phyloP scores from a whole-genome alignment of 2,329 filamentous ascomycete genomes.

The Clarireedia monteithiana region DNA sequence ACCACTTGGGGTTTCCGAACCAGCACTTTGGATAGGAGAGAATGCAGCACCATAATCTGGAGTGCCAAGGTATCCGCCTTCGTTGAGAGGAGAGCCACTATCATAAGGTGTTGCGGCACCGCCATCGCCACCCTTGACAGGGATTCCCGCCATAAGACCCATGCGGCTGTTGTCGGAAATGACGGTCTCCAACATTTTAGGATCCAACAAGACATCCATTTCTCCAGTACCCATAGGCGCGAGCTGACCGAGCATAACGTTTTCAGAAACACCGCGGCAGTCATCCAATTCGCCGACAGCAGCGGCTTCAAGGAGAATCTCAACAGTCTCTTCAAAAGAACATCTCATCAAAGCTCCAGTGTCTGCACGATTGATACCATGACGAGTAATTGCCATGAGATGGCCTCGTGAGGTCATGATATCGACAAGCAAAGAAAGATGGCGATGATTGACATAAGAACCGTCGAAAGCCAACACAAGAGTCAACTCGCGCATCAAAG shows the following conservation, averaged over 20 bases:
- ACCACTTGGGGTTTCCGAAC: constrained; percentile 62
- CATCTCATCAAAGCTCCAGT: constrained; percentile 98
- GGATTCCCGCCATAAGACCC: constrained; percentile 73
- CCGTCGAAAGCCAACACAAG: constrained; percentile 95
- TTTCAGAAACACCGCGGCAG: constrained; percentile 96
- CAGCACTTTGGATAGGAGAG: constrained; percentile 69
- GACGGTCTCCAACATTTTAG: constrained; percentile 90
- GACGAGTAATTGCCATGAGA: constrained; percentile 92
- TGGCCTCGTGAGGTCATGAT: constrained; percentile 95
- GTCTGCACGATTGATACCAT: constrained; percentile 96
- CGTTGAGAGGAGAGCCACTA: constrained; percentile 69
- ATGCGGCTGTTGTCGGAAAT: constrained; percentile 86
- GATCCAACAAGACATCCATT: constrained; percentile 88
- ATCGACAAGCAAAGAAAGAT: constrained; percentile 89
- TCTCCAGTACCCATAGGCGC: constrained; percentile 96
- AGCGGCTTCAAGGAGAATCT: constrained; percentile 93
- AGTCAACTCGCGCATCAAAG: constrained; percentile 80
- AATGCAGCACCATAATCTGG: constrained; percentile 54
- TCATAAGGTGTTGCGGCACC: constrained; percentile 95
- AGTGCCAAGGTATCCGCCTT: constrained; percentile 59
- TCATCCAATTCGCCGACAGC: constrained; percentile 93
- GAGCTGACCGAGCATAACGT: constrained; percentile 95
- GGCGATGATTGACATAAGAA: constrained; percentile 98
- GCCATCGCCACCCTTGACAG: constrained; percentile 66
- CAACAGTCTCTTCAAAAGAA: constrained; percentile 98